These are phyloP conservation scores for Venturia pyrina DNA, from an alignment of 2,329 filamentous ascomycete genomes.

Conservation along the genomic window DNA sequence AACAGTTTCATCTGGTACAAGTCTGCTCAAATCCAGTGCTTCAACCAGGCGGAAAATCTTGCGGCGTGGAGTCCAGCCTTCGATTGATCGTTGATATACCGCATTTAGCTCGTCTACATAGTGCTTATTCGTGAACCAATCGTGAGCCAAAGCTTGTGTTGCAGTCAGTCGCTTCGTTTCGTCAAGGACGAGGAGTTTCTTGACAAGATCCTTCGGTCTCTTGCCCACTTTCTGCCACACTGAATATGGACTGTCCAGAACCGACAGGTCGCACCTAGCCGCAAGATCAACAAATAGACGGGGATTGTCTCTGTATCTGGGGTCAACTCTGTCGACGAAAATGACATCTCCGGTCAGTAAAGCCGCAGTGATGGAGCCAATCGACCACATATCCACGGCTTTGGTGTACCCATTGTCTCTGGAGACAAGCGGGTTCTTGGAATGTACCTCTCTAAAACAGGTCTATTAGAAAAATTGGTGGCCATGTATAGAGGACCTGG, in stretches of 20 bases:
- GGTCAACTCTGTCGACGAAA: constrained; percentile 31
- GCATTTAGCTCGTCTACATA: constrained; percentile 38
- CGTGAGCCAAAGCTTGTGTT: constrained; percentile 42
- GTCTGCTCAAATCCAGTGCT: constrained; percentile 9
- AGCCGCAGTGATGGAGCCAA: constrained; percentile 45
- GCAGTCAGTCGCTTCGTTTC: constrained; percentile 42
- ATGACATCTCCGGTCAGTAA: constrained; percentile 42
- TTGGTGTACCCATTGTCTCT: constrained; percentile 42
- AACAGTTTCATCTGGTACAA: background rate
- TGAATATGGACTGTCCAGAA: constrained; percentile 31
- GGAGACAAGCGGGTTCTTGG: constrained; percentile 17
- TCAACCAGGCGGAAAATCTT: constrained; percentile 9
- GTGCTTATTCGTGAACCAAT: constrained; percentile 45
- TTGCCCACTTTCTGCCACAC: constrained; percentile 33
- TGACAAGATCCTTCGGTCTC: constrained; percentile 44
- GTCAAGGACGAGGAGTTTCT: constrained; percentile 39
- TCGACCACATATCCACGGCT: constrained; percentile 52
- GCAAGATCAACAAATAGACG: constrained; percentile 25
- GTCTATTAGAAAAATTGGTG: background rate
- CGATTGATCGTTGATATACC: constrained; percentile 39
- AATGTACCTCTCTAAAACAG: constrained; percentile 25
- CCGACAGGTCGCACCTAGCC: constrained; percentile 31
- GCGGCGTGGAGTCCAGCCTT: constrained; percentile 38
- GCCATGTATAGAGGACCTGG: background rate
- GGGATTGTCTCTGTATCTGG: constrained; percentile 20